Evolutionary conservation across 345 rosid genomes (phyloP), one percentile per base, ranked within the genome.

Genomic region (Abelmoschus esculentus): DNA sequence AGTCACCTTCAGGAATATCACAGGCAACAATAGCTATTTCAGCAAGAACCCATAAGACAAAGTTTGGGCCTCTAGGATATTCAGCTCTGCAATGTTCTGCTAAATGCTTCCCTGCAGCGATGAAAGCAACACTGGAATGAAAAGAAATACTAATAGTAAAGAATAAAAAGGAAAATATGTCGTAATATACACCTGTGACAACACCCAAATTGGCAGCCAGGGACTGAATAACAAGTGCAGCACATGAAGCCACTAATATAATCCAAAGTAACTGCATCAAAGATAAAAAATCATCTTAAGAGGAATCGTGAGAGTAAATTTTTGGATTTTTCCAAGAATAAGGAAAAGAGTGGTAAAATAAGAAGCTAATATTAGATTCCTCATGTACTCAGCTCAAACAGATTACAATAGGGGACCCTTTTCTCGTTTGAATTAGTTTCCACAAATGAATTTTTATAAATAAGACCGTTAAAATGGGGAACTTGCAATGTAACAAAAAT

Each of bases 191-290:
- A 85, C 98, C 96, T 34, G 98, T 91, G 75, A 91, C 97, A 78
- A 93, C 97, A 64, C 98, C 98, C 71, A 93, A 85, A 77, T 93
- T 91, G 73, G 97, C 99, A 56, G 96, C 96, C 11, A 93, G 69
- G 66, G 97, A 91, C 76, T 93, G 99, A 80, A 93, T 89, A 56
- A 93, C 28, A 65, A 93, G 86, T 78, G 96, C 96, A 36, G 97
- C 91, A 80, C 93, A 89, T 3, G 98, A 91, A 76, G 99, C 97
- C 79, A 87, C 83, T 69, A 93, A 76, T 69, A 93, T 91, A 86
- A 93, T 89, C 97, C 97, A 91, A 46, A 93, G 96, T 66, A 93
- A 75, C 97, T 93, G 87, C 70, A 73, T 38, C 32, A 59, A 68
- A 57, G 54, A 59, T 56, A 22, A 61, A 32, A 32, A 54, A 15